Conservation (phyloP, 768 basidiomycete species). For the Tephrocybe sp. region DNA sequence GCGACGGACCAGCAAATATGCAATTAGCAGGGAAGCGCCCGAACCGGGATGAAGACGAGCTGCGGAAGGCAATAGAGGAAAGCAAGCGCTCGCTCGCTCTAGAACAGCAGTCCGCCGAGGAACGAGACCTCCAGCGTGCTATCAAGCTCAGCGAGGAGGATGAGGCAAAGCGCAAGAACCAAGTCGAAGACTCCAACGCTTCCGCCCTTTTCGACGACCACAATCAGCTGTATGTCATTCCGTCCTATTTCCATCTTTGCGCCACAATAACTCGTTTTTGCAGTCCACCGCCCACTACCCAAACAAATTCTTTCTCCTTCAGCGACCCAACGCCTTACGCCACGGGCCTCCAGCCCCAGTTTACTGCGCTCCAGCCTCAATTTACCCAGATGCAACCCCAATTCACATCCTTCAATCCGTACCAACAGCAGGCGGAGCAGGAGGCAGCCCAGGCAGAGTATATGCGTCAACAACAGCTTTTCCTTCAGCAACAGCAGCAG, state of each 20-base stretch:
- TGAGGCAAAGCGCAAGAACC: slow-evolving; percentile 70
- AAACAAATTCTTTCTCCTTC: slow-evolving; percentile 56
- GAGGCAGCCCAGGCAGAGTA: slow-evolving; percentile 80
- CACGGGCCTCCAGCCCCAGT: slow-evolving; percentile 54
- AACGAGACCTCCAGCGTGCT: slow-evolving; percentile 81
- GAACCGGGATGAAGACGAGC: slow-evolving; percentile 75
- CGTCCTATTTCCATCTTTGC: slow-evolving; percentile 5
- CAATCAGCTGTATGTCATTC: slow-evolving; percentile 62
- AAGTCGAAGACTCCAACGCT: slow-evolving; percentile 72
- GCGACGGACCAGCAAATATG: slow-evolving; percentile 10
- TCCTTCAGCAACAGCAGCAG: slow-evolving; percentile 50
- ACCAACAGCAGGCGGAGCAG: slow-evolving; percentile 89
- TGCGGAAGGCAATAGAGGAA: slow-evolving; percentile 84
- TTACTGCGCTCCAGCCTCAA: slow-evolving; percentile 66
- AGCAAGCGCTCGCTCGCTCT: slow-evolving; percentile 72
- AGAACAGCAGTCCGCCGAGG: slow-evolving; percentile 72
- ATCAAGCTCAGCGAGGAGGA: slow-evolving; percentile 88
- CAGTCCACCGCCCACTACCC: slow-evolving; percentile 30
- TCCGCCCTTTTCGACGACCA: slow-evolving; percentile 83
- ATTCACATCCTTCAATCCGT: slow-evolving; percentile 91
- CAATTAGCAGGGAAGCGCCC: slow-evolving; percentile 28
- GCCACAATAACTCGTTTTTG: slow-evolving; percentile 25
- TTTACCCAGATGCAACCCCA: slow-evolving; percentile 74
- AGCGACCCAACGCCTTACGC: slow-evolving; percentile 60
- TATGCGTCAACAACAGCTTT: slow-evolving; percentile 71